These are phyloP conservation scores for Dendrobium catenatum DNA, from an alignment of 106 monocot species.

Conservation along the genomic window DNA sequence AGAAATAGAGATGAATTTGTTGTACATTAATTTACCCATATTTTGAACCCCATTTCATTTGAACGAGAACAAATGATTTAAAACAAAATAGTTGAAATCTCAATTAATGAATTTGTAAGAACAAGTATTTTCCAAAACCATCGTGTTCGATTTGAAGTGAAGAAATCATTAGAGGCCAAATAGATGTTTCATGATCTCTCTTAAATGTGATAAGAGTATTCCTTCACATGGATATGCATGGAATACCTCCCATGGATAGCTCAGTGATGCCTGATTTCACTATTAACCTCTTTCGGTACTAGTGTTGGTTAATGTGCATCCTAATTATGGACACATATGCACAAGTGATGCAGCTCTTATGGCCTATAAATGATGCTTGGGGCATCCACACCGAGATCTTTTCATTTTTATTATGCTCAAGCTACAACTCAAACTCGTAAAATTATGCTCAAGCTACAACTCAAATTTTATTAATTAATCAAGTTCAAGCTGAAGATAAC, in stretches of 20 bases:
- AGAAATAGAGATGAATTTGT: background rate
- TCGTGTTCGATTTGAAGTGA: background rate
- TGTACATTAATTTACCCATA: background rate
- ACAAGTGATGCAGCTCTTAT: no score
- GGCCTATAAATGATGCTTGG: no score
- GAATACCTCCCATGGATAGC: background rate
- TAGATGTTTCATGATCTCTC: background rate
- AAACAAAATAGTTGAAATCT: background rate
- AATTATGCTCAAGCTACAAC: no score
- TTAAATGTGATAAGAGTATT: background rate
- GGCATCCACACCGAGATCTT: no score
- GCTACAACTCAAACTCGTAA: no score
- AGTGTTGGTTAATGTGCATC: background rate
- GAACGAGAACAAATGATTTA: background rate
- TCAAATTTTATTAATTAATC: no score
- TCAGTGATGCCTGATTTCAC: background rate
- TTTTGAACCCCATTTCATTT: background rate
- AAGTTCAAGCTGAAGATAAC: no score
- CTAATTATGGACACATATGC: background rate
- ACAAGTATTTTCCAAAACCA: background rate
- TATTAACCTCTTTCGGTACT: background rate
- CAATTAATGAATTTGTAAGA: background rate
- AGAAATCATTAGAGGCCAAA: background rate
- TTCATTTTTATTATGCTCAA: no score
- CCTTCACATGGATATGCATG: background rate